Base-by-base conservation (phyloP, 768 basidiomycete species). In the Lentinula sp. region DNA sequence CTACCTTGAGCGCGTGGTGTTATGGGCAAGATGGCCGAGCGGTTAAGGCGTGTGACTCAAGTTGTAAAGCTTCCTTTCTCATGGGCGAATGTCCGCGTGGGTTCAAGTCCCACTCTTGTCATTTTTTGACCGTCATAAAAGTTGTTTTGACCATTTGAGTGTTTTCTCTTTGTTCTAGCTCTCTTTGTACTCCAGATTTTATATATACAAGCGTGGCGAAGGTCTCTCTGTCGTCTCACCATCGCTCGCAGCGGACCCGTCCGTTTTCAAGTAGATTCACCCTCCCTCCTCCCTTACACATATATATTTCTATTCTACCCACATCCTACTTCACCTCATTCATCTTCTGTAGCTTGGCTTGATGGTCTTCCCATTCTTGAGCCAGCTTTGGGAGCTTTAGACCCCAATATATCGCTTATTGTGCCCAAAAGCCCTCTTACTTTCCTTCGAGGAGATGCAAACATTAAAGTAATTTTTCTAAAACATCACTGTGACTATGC, bases 31-130 rank as follows among this genome's bases (percentile, higher is more conserved):
- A 77, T 78, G 77, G 76, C 75, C 76, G 76, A 77, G 75, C 72
- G 73, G 71, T 74, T 72, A 76, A 75, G 75, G 76, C 75, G 75
- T 78, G 75, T 76, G 76, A 78, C 76, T 76, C 75, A 75, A 77
- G 76, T 4, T 56, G 5, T n/a, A 1, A 34, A 48, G 18, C 50
- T 58, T 43, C 57, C 45, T 67, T 48, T 68, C 70, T 69, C 70
- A 70, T 70, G 66, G 66, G 62, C 58, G 68, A 64, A 68, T 65
- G 59, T 61, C 68, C 67, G 68, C 70, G 66, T 68, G 65, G 65
- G 67, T 69, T 69, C 68, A 69, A 68, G 60, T 69, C 67, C 65
- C 68, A 69, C 67, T 69, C 68, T 66, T 69, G 65, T 65, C 67
- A 68, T 46, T 42, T 34, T 64, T 64, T 66, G 0, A 28, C 3